Evolutionary conservation across 345 rosid species (phyloP).

Genomic region (Salix caprea): DNA sequence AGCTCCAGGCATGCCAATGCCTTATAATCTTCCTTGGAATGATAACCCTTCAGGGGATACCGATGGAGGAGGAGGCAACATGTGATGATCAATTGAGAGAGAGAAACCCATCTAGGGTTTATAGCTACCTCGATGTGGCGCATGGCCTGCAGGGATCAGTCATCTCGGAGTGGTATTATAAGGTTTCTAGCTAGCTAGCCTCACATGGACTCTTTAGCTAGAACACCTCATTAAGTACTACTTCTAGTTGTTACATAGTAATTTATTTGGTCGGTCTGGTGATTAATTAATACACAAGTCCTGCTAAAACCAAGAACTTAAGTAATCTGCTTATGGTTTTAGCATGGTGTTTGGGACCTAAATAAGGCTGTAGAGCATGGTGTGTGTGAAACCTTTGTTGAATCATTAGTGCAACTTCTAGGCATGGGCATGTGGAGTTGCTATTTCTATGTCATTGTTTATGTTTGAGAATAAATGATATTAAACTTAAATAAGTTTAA

Average conservation of each 20-base stretch:
- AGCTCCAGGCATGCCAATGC: constrained; percentile 13
- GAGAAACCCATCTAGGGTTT: constrained; percentile 30
- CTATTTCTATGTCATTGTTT: constrained; percentile 32
- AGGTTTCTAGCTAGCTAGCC: constrained; percentile 31
- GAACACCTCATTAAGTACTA: constrained; percentile 12
- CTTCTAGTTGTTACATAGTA: not conserved
- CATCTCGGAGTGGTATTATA: constrained; percentile 1
- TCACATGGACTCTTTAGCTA: constrained; percentile 34
- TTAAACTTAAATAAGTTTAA: constrained; percentile 23
- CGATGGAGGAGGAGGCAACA: constrained; percentile 41
- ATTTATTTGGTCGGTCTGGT: constrained; percentile 7
- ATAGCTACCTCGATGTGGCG: constrained; percentile 3
- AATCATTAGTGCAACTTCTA: constrained; percentile 27
- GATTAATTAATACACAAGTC: constrained; percentile 9
- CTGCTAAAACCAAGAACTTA: constrained; percentile 11
- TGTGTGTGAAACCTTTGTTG: constrained; percentile 18
- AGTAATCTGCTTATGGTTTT: not conserved
- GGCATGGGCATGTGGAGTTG: constrained; percentile 46
- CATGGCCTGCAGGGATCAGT: constrained; percentile 2
- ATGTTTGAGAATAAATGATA: constrained; percentile 31
- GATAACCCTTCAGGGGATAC: constrained; percentile 38
- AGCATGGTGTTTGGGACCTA: constrained; percentile 15
- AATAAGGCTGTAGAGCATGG: constrained; percentile 22
- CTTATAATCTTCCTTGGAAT: constrained; percentile 33
- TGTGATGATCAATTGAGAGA: constrained; percentile 33